These are phyloP conservation scores for Cladosporium oxysporum DNA, from an alignment of 2,329 filamentous ascomycete species.

Conservation along the genomic window DNA sequence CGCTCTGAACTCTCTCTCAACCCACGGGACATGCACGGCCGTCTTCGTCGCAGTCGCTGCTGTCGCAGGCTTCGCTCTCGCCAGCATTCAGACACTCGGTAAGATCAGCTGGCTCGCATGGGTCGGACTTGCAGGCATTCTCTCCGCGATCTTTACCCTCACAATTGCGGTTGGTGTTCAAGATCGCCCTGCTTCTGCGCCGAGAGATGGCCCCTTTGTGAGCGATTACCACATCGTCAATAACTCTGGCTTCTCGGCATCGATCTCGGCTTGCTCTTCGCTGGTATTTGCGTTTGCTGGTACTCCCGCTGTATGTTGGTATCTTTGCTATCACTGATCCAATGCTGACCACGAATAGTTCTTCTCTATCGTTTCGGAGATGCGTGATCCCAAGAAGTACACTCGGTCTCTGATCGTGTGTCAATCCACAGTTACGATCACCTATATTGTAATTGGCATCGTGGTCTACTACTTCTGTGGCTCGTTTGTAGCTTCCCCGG, in stretches of 20 bases:
- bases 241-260: slow-evolving; percentile 16
- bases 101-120: slow-evolving; percentile 40
- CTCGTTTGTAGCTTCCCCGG: slow-evolving; percentile 50
- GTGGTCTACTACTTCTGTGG: slow-evolving; percentile 53
- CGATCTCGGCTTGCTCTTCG: slow-evolving; percentile 25
- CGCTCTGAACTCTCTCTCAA: slow-evolving; percentile 28
- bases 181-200: slow-evolving; percentile 39
- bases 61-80: slow-evolving; percentile 42
- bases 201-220: slow-evolving; percentile 32
- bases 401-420: slow-evolving; percentile 38
- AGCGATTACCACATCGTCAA: slow-evolving; percentile 34
- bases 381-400: slow-evolving; percentile 41
- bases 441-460: slow-evolving; percentile 42
- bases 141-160: slow-evolving; percentile 33
- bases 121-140: slow-evolving; percentile 34
- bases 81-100: slow-evolving; percentile 40
- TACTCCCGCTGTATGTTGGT: slow-evolving; percentile 31
- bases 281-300: slow-evolving; percentile 44
- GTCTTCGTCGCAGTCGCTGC: slow-evolving; percentile 45
- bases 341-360: slow-evolving; percentile 25
- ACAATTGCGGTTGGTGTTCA: slow-evolving; percentile 39
- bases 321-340: not conserved
- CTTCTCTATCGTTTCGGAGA: slow-evolving; percentile 43
- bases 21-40: slow-evolving; percentile 41
- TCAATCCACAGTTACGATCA: slow-evolving; percentile 26